Evolutionary conservation across 352 stramenopile genomes (phyloP).

Genomic region (Globisporangium spiculum): DNA sequence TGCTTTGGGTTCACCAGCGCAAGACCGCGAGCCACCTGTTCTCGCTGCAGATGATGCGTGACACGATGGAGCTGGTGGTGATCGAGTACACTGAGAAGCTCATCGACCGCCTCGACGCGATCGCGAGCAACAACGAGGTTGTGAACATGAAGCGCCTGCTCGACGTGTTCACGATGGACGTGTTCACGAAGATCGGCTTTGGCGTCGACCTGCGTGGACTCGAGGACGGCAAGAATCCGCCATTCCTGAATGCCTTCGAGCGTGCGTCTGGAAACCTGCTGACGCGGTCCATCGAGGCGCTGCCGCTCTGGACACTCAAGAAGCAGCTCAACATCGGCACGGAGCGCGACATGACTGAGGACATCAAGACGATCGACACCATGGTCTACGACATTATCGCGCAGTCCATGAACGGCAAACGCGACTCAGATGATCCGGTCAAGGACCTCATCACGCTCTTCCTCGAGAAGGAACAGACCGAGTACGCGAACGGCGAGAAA

Average conservation of each 20-base stretch:
- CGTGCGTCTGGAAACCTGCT: conserved; percentile 15
- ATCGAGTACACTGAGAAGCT: conserved; percentile 18
- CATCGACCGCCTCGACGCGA: conserved; percentile 1
- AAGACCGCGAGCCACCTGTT: conserved; percentile 82
- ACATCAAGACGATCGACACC: conserved; percentile 16
- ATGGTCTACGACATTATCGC: conserved; percentile 22
- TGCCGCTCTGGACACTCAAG: conserved; percentile 23
- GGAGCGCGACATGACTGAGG: conserved; percentile 14
- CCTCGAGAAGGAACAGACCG: conserved; percentile 33
- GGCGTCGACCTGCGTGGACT: conserved; percentile 36
- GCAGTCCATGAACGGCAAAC: conserved; percentile 11
- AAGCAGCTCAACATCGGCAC: conserved; percentile 20
- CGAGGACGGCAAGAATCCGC: conserved; percentile 19
- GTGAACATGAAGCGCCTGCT: conserved; percentile 29
- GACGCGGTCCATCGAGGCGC: conserved; percentile 15
- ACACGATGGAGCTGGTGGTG: conserved; percentile 30
- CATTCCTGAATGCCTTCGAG: conserved; percentile 33
- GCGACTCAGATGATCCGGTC: not conserved
- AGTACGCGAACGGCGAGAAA: conserved; percentile 13
- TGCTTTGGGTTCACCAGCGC: conserved; percentile 47
- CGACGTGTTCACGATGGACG: conserved; percentile 48
- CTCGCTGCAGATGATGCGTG: conserved; percentile 34
- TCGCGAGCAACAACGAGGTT: not conserved
- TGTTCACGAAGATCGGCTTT: conserved; percentile 57
- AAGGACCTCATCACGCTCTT: conserved; percentile 51